Percentiles rank a stretch among this genome's conserved stretches.
Evolutionary conservation across 768 basidiomycete species (phyloP).

Genomic region (Tylopilus sp.): DNA sequence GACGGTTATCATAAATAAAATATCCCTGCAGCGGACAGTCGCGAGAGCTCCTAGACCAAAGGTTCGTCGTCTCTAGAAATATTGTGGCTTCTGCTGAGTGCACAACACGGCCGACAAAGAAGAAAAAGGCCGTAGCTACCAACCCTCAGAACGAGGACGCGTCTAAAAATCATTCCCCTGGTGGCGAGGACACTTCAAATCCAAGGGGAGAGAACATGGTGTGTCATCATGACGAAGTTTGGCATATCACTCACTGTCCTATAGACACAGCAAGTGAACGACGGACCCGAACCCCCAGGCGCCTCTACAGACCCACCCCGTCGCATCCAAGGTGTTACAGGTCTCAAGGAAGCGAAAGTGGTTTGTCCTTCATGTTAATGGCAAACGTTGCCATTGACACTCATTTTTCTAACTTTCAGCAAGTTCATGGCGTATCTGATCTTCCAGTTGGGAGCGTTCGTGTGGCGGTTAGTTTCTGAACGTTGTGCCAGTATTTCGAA

Average conservation of each 20-base stretch:
- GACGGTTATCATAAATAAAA: neutral
- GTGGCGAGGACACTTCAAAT: too few species aligned
- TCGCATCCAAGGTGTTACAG: too few species aligned
- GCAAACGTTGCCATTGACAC: neutral
- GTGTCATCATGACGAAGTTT: neutral
- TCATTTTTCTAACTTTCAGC: neutral
- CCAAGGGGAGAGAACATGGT: neutral
- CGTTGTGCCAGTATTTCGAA: too few species aligned
- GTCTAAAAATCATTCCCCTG: too few species aligned
- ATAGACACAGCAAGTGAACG: neutral
- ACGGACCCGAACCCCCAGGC: neutral
- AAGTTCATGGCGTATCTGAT: neutral
- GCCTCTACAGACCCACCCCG: too few species aligned
- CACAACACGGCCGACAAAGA: neutral
- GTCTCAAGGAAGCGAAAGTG: neutral
- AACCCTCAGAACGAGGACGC: too few species aligned
- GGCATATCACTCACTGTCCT: neutral
- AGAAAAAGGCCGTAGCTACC: too few species aligned
- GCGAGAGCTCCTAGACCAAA: neutral
- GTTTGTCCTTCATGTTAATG: neutral
- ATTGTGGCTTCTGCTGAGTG: neutral
- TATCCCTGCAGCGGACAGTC: neutral
- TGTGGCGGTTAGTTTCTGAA: neutral
- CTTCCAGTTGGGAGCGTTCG: neutral
- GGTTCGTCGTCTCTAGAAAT: neutral